These are phyloP conservation scores for Phytophthora multivora DNA, from an alignment of 352 stramenopile genomes.

Conservation along the genomic window DNA sequence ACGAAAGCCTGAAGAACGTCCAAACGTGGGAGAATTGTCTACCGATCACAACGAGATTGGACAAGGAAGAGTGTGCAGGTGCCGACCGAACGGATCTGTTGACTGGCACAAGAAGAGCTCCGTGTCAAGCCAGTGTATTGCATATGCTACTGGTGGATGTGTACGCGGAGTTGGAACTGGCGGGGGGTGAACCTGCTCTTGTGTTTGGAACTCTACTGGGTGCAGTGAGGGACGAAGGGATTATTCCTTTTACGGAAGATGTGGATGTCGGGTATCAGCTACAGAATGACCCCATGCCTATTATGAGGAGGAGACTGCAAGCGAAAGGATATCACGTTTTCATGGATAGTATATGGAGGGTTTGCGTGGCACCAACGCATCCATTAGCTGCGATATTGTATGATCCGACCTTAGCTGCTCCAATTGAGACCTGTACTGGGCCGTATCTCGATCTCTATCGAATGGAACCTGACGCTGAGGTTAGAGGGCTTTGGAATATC, in stretches of 20 bases:
- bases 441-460: conserved; percentile 55
- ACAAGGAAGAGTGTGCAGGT: conserved; percentile 31
- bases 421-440: conserved; percentile 31
- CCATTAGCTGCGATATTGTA: conserved; percentile 44
- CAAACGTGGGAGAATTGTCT: conserved; percentile 44
- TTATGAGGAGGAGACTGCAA: conserved; percentile 20
- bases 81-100: conserved; percentile 55
- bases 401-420: conserved; percentile 28
- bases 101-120: conserved; percentile 16
- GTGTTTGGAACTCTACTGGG: conserved; percentile 29
- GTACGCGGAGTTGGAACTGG: conserved; percentile 38
- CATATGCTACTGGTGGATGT: conserved; percentile 62
- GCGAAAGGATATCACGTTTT: conserved; percentile 52
- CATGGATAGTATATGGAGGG: conserved; percentile 40
- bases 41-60: conserved; percentile 29
- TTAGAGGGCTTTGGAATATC: conserved; percentile 16
- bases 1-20: conserved; percentile 1
- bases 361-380: conserved; percentile 52
- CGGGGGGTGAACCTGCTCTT: conserved; percentile 2
- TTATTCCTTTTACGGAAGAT: conserved; percentile 59
- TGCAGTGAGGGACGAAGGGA: conserved; percentile 39
- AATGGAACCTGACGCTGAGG: conserved; percentile 28
- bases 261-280: conserved; percentile 42
- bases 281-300: conserved; percentile 8
- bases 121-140: conserved; percentile 54